A percentile compares a stretch with the other conserved stretches of the same genome.
These are phyloP conservation scores for Umbelopsis sp. DNA, from an alignment of 371 early-diverging fungal genomes.

Conservation along the genomic window DNA sequence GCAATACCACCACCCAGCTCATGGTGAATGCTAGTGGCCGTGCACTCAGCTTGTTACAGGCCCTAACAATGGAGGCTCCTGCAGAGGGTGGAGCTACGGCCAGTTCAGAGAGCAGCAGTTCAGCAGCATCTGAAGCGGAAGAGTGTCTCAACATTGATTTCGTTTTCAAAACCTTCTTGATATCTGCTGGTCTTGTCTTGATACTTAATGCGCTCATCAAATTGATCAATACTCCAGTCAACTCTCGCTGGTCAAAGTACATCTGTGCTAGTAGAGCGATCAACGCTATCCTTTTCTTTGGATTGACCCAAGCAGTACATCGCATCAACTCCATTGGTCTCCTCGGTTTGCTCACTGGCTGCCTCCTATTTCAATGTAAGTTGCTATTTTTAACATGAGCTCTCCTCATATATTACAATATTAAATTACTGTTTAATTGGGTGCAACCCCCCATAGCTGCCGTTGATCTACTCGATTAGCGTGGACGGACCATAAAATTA, in stretches of 20 bases:
- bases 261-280: constrained; percentile 54
- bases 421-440: constrained; percentile 12
- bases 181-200: constrained; percentile 45
- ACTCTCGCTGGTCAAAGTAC: constrained; percentile 42
- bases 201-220: constrained; percentile 50
- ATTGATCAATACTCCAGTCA: constrained; percentile 40
- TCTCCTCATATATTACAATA: not conserved
- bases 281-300: constrained; percentile 54
- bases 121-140: constrained; percentile 10
- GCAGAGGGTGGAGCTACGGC: constrained; percentile 1
- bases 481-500: constrained; percentile 14
- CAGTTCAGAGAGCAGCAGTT: not conserved
- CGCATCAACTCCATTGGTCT: constrained; percentile 46
- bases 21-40: not conserved
- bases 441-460: constrained; percentile 25
- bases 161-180: constrained; percentile 45
- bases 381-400: constrained; percentile 17
- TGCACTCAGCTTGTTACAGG: constrained; percentile 9
- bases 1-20: not conserved
- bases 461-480: constrained; percentile 42
- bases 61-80: constrained; percentile 17
- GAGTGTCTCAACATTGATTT: constrained; percentile 27
- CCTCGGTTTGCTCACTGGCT: constrained; percentile 54
- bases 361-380: constrained; percentile 53
- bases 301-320: constrained; percentile 43